Base-by-base conservation (phyloP, 2,329 filamentous ascomycete species). In the Phaeosphaeriaceae sp. region DNA sequence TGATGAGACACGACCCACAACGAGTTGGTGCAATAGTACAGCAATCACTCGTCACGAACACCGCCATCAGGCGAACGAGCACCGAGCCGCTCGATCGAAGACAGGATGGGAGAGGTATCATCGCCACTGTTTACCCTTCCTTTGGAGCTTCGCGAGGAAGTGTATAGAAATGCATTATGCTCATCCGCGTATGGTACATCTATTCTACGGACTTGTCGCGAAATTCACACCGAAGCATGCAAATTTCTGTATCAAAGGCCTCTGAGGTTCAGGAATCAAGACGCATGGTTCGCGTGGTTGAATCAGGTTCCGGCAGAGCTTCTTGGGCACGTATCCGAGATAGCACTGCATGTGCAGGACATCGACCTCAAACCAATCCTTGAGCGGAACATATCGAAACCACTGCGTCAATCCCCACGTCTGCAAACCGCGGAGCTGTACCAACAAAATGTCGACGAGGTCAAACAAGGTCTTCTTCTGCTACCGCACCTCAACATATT, bases 161-260 rank as follows among this genome's bases (percentile, higher is more conserved):
- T 76, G 10, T 77, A 75, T 57, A 67, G 60, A 13, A 61, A 65
- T 13, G 62, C 71, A 1, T 54, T 77, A 3, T 27, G 57, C 42
- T 60, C 66, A 11, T 56, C 67, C 2, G 48, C 45, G 1, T 53
- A 66, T 22, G 65, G 67, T 19, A 49, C 68, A 13, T 57, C 64
- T 9, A 48, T 77, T 11, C 58, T 76, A 11, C 58, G 33, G 22
- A 61, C 62, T 10, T 76, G 73, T 44, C 71, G 58, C 24, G 62
- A 74, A 22, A 63, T 76, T 22, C 58, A 70, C 20, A 42, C 33
- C 7, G 70, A 76, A 56, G 65, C 73, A 9, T 65, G 60, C 2
- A 69, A 72, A 13, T 70, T 74, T 22, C 59, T 76, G 13, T 76
- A 70, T 48, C 68, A 74, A 44, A 60, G 71, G 53, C 65, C 68